Conservation (phyloP, 768 basidiomycete species). For the Pleurotus cornucopiae region DNA sequence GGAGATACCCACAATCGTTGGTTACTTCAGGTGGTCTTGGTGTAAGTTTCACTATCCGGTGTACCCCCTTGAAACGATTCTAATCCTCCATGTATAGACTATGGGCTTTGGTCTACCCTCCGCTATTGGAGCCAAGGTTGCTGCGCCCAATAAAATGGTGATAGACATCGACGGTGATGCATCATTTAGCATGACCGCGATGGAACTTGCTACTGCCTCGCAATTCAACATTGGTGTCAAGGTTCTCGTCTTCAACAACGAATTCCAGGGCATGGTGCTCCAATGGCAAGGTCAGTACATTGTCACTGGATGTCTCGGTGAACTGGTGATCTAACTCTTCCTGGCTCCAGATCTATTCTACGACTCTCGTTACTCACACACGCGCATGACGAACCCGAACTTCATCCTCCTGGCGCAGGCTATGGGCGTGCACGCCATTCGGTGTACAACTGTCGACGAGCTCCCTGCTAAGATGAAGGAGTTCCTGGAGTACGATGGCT, state of each 20-base stretch:
- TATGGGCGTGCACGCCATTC: conserved; percentile 91
- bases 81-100: conserved; percentile 46
- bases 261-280: conserved; percentile 98
- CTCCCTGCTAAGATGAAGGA: conserved; percentile 97
- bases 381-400: conserved; percentile 92
- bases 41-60: conserved; percentile 42
- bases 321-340: too few relatives aligned
- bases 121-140: conserved; percentile 96
- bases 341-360: conserved; percentile 79
- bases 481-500: conserved; percentile 91
- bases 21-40: conserved; percentile 94
- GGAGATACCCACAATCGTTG: conserved; percentile 84
- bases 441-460: conserved; percentile 65
- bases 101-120: conserved; percentile 98
- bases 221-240: conserved; percentile 94
- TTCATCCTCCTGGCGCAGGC: conserved; percentile 86
- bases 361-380: conserved; percentile 94
- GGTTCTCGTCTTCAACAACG: conserved; percentile 89
- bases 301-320: too few relatives aligned
- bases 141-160: conserved; percentile 88
- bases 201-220: conserved; percentile 95
- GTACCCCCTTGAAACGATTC: conserved; percentile 7
- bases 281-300: conserved; percentile 89
- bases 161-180: conserved; percentile 98
- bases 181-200: conserved; percentile 98